Evolutionary conservation across 306 rosid species (phyloP), one percentile per base, ranked within the genome.

Genomic region (Quercus wislizeni): DNA sequence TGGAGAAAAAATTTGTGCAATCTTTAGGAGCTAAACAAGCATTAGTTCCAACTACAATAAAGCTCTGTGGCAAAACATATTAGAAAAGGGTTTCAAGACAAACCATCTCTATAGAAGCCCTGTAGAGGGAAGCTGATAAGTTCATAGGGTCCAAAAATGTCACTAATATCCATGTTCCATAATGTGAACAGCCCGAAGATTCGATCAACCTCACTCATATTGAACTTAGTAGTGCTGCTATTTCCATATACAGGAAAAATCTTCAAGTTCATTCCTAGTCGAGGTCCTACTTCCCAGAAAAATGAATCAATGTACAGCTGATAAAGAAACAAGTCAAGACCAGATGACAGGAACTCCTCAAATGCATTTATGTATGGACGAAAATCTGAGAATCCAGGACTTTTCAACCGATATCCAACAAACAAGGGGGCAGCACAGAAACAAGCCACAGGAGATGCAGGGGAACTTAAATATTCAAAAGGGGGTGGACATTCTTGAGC

Each of bases 71-170:
- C 67, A 84, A 55, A 41, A 86, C 71, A 78, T 27, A 67, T 76
- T 70, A 69, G 63, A 71, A 20, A 68, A 79, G 82, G 82, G 19
- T 86, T 74, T 19, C 1, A 78, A 87, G 79, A 89, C 97, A 73
- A 54, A 96, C 99, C 89, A 1, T 80, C 73, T 17, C 20, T 73
- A 74, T 96, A 96, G 73, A 82, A 74, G 43, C 56, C 91, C 71
- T 82, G 67, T 28, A 94, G 86, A 72, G 59, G 28, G 81, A 91
- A 83, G 63, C 43, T 15, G 28, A 88, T 3, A 65, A 93, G 87
- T 86, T 96, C 99, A 79, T 90, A 93, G 33, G 99, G 99, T 31
- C 99, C 99, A 81, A 91, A 96, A 23, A 84, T 2, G 1, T 74
- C 90, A 52, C 69, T 78, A 41, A 88, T 92, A 18, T 31, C 65